Percentiles rank a stretch among this genome's conserved stretches.
Evolutionary conservation across 768 basidiomycete genomes (phyloP).

Genomic region (Tulasnella sp.): DNA sequence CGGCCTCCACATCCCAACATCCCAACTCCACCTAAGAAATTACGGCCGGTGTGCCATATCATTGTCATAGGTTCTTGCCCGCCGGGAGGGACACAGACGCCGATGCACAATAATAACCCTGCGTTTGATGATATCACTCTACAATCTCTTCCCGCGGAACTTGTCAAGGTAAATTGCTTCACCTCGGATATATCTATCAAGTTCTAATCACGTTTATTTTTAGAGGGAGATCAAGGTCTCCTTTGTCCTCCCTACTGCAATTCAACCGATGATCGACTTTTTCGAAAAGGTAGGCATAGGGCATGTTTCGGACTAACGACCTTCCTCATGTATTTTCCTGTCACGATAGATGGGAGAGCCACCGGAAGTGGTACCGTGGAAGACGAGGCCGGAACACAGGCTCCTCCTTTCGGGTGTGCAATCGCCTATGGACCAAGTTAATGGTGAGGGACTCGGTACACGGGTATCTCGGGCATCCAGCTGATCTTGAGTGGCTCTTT

Average conservation of each 20-base stretch:
- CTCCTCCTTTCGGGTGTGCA: slow-evolving; percentile 9
- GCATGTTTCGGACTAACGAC: too few species aligned
- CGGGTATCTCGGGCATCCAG: too few species aligned
- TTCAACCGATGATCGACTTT: background rate
- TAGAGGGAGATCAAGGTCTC: slow-evolving; percentile 10
- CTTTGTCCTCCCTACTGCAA: background rate
- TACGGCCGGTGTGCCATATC: background rate
- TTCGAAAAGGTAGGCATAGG: background rate
- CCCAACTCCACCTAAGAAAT: background rate
- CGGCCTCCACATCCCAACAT: background rate
- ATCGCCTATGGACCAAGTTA: background rate
- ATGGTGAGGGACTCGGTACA: too few species aligned
- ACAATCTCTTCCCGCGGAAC: slow-evolving; percentile 5
- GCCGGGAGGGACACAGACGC: background rate
- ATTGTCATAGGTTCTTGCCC: slow-evolving; percentile 8
- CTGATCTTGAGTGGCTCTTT: too few species aligned
- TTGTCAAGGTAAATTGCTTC: background rate
- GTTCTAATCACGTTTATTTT: background rate
- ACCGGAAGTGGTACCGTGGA: background rate
- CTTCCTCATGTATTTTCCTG: too few species aligned
- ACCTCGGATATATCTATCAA: too few species aligned
- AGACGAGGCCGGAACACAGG: background rate
- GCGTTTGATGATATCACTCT: slow-evolving; percentile 7
- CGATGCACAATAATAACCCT: background rate
- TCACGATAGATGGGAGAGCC: background rate